A percentile compares a stretch with the other conserved stretches of the same genome.
phyloP scores from a whole-genome alignment of 116 monocot genomes.

The Trichopus zeylanicus region DNA sequence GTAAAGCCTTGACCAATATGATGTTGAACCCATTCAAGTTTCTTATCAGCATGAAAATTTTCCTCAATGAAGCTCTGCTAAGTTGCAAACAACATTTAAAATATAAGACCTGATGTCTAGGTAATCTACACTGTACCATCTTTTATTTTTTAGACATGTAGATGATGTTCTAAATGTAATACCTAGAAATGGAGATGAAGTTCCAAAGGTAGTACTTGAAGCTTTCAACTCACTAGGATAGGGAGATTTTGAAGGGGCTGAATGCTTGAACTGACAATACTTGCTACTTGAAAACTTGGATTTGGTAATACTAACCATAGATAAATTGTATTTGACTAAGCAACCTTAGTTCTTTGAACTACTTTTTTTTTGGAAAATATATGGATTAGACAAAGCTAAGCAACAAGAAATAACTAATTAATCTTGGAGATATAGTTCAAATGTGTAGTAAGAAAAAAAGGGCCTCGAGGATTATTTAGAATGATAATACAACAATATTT shows the following conservation, averaged over 20 bases:
- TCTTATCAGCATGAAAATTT: conserved; percentile 32
- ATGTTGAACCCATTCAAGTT: conserved; percentile 31
- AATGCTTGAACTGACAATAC: conserved; percentile 49
- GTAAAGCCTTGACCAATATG: conserved; percentile 39
- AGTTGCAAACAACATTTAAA: not conserved
- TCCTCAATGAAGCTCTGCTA: conserved; percentile 39
- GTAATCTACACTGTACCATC: not conserved
- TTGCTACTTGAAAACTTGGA: conserved; percentile 32
- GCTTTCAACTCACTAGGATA: conserved; percentile 49
- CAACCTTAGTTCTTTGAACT: too few species aligned
- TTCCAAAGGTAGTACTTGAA: too few species aligned
- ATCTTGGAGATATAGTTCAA: too few species aligned
- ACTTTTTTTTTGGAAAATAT: too few species aligned
- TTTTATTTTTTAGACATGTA: not conserved
- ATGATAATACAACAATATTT: too few species aligned
- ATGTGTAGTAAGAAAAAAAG: too few species aligned
- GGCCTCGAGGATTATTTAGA: too few species aligned
- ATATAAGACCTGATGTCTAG: not conserved
- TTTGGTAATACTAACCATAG: not conserved
- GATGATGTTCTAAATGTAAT: not conserved
- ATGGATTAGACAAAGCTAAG: conserved; percentile 1
- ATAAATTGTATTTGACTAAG: too few species aligned
- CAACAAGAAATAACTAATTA: not conserved
- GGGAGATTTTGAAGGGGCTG: conserved; percentile 49
- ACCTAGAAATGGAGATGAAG: too few species aligned